Conservation (phyloP, 192 early-diverging fungal species). For the Rhizophagus prolifer region DNA sequence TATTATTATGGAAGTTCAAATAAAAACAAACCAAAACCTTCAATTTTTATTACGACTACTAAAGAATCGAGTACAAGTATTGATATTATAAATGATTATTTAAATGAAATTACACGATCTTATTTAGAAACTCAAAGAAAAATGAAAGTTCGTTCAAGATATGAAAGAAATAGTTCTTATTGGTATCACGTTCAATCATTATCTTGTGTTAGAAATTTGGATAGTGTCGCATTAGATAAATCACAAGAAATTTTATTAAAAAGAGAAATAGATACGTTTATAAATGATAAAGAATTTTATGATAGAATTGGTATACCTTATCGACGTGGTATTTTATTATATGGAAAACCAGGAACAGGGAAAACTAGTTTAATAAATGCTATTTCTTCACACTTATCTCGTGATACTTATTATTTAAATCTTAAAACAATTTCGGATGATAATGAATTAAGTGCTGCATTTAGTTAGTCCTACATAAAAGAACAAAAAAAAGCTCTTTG, state of each 20-base stretch:
- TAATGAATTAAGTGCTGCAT: slow-evolving; percentile 36
- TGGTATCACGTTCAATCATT: slow-evolving; percentile 17
- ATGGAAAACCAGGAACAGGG: slow-evolving; percentile 44
- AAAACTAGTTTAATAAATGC: slow-evolving; percentile 45
- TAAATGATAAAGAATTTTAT: slow-evolving; percentile 57
- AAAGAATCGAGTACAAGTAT: slow-evolving; percentile 13
- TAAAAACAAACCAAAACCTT: slow-evolving; percentile 5
- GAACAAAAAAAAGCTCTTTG: slow-evolving; percentile 20
- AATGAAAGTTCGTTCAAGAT: neutral
- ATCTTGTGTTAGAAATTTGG: slow-evolving; percentile 36
- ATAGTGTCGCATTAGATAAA: slow-evolving; percentile 53
- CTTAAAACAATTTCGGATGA: slow-evolving; percentile 36
- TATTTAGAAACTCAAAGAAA: slow-evolving; percentile 17
- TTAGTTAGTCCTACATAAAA: slow-evolving; percentile 39
- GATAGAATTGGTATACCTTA: slow-evolving; percentile 60
- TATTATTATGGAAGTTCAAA: too few relatives aligned
- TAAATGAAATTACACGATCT: slow-evolving; percentile 18
- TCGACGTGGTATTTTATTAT: slow-evolving; percentile 47
- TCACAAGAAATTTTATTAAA: slow-evolving; percentile 47
- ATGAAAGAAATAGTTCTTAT: slow-evolving; percentile 6
- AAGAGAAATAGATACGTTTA: slow-evolving; percentile 52
- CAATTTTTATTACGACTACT: slow-evolving; percentile 12
- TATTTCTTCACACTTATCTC: slow-evolving; percentile 36
- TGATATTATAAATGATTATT: slow-evolving; percentile 7
- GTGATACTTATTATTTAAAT: slow-evolving; percentile 43